Percentiles rank a stretch among this genome's conserved stretches.
Conservation (phyloP, 2,329 filamentous ascomycete genomes). For the Epichloe coenophiala region DNA sequence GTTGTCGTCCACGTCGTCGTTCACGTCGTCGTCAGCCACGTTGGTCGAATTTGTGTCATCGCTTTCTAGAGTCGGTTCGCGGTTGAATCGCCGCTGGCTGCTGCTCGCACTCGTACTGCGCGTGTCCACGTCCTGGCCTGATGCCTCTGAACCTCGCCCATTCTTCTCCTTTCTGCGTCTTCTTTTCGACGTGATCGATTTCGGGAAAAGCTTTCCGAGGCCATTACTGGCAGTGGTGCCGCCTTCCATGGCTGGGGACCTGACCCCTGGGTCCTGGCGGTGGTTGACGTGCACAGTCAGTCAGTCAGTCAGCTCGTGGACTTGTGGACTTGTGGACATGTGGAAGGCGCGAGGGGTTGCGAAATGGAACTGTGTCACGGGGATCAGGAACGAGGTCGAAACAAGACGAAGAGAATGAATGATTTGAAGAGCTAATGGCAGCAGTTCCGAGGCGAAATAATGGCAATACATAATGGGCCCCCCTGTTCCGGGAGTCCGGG, state of each 20-base stretch:
- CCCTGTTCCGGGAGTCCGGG: too few species aligned
- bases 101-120: slow-evolving; percentile 20
- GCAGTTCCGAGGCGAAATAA: neutral
- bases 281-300: neutral
- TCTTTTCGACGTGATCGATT: slow-evolving; percentile 34
- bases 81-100: slow-evolving; percentile 10
- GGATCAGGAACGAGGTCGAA: neutral
- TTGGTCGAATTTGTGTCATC: slow-evolving; percentile 17
- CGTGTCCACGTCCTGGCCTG: slow-evolving; percentile 17
- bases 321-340: too few species aligned
- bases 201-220: slow-evolving; percentile 39
- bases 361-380: neutral
- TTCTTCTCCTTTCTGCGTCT: slow-evolving; percentile 32
- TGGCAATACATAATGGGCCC: too few species aligned
- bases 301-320: too few species aligned
- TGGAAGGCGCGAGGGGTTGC: neutral
- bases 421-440: neutral
- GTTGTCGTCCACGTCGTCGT: slow-evolving; percentile 14
- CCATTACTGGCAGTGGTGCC: slow-evolving; percentile 15
- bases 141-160: slow-evolving; percentile 22
- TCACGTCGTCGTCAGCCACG: slow-evolving; percentile 5
- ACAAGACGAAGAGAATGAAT: neutral
- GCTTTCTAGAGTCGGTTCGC: slow-evolving; percentile 23
- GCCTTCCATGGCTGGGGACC: slow-evolving; percentile 6
- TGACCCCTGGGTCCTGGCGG: neutral